Percentiles rank a stretch among this genome's conserved stretches.
Conservation (phyloP, 148 eudicot species). For the Rhododendron kiyosumense region DNA sequence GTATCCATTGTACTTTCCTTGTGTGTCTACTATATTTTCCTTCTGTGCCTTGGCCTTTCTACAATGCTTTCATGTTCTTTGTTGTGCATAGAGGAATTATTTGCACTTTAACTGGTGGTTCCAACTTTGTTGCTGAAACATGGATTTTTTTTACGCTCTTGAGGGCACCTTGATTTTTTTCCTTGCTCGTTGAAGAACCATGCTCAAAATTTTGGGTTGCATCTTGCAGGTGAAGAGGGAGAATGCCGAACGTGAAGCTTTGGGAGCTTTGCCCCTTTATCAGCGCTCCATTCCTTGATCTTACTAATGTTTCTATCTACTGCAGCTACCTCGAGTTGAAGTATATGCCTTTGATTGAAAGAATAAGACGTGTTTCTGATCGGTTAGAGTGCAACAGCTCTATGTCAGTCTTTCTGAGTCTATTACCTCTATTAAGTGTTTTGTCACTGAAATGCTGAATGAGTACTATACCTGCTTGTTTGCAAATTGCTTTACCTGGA, state of each 20-base stretch:
- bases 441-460: not conserved
- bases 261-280: constrained; percentile 50
- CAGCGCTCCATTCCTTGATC: constrained; percentile 43
- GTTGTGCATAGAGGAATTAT: not conserved
- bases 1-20: not conserved
- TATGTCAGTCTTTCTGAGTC: not conserved
- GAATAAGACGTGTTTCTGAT: constrained; percentile 7
- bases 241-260: constrained; percentile 46
- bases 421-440: not conserved
- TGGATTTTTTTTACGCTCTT: not conserved
- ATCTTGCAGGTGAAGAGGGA: constrained; percentile 45
- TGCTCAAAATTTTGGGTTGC: not conserved
- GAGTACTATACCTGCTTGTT: not conserved
- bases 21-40: not conserved
- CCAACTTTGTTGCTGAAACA: not conserved
- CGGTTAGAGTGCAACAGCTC: not conserved
- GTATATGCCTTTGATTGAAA: not conserved
- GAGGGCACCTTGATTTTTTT: not conserved
- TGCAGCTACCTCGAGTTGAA: constrained; percentile 13
- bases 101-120: not conserved
- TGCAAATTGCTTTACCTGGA: not conserved
- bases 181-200: not conserved
- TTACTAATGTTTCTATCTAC: constrained; percentile 25
- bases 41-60: not conserved
- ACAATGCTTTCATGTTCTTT: not conserved